phyloP scores from a whole-genome alignment of 179 eudicot genomes.

The Beta macrorhiza region DNA sequence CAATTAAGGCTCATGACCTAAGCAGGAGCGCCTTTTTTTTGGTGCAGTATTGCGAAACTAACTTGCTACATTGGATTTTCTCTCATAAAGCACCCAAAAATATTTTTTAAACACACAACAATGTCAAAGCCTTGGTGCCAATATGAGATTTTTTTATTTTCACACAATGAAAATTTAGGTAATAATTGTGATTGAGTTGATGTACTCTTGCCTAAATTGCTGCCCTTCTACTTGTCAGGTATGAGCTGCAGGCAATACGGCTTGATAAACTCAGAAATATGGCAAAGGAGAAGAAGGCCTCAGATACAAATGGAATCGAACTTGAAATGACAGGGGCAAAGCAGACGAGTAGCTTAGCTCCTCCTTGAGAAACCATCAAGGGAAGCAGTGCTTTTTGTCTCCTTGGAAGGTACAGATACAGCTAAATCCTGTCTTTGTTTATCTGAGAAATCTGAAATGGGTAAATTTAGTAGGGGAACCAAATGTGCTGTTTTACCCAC shows the following conservation, averaged over 20 bases:
- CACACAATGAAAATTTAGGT: not conserved
- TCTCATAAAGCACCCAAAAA: not conserved
- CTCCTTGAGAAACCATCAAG: constrained; percentile 12
- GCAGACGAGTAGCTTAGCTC: constrained; percentile 27
- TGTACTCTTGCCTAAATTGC: constrained; percentile 3
- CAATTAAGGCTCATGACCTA: not conserved
- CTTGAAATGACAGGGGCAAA: constrained; percentile 90
- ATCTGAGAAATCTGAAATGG: not conserved
- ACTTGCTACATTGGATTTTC: not conserved
- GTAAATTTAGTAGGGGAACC: not conserved
- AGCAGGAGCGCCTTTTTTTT: not conserved
- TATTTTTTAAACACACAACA: no score
- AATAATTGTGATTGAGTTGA: not conserved
- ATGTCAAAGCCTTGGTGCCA: no score
- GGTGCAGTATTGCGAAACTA: not conserved
- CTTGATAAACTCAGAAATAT: constrained; percentile 57
- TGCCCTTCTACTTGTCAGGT: constrained; percentile 38
- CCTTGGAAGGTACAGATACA: constrained; percentile 22
- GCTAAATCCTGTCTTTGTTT: constrained; percentile 15
- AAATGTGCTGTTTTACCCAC: constrained; percentile 3
- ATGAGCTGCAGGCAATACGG: constrained; percentile 67
- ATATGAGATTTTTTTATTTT: no score
- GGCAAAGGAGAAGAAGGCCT: constrained; percentile 44
- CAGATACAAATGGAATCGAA: constrained; percentile 49
- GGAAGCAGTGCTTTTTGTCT: not conserved